Percentiles rank a stretch among this genome's conserved stretches.
Conservation (phyloP, 345 rosid species). For the Brassica rapa region DNA sequence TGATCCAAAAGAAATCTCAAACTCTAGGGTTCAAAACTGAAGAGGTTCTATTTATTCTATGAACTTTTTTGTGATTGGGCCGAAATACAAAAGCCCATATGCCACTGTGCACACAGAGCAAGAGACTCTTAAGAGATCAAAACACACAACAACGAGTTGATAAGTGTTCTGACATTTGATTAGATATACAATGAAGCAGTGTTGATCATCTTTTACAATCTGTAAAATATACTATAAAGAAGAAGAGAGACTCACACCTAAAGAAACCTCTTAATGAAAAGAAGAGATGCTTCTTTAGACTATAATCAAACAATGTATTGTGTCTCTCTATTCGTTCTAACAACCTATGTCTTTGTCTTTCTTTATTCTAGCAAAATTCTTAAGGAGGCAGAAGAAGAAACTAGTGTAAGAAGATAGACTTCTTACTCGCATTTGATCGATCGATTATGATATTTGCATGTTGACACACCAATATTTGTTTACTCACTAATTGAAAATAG, state of each 20-base stretch:
- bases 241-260: background rate
- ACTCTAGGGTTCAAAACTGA: constrained; percentile 24
- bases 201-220: background rate
- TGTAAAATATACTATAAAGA: background rate
- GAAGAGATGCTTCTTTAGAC: background rate
- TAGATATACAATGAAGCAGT: background rate
- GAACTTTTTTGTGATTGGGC: background rate
- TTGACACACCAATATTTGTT: no score
- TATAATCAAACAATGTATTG: background rate
- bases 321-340: background rate
- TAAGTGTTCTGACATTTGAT: background rate
- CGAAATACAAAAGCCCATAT: constrained; percentile 10
- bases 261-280: background rate
- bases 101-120: background rate
- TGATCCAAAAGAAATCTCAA: background rate
- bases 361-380: background rate
- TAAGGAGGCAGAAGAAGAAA: background rate
- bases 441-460: no score
- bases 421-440: background rate
- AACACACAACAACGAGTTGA: background rate
- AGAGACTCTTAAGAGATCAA: background rate
- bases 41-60: background rate
- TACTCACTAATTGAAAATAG: no score
- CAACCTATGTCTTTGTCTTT: background rate
- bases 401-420: background rate